Percentiles rank a stretch among this genome's conserved stretches.
phyloP scores from a whole-genome alignment of 2,329 filamentous ascomycete genomes.

The Lecanicillium sp. region DNA sequence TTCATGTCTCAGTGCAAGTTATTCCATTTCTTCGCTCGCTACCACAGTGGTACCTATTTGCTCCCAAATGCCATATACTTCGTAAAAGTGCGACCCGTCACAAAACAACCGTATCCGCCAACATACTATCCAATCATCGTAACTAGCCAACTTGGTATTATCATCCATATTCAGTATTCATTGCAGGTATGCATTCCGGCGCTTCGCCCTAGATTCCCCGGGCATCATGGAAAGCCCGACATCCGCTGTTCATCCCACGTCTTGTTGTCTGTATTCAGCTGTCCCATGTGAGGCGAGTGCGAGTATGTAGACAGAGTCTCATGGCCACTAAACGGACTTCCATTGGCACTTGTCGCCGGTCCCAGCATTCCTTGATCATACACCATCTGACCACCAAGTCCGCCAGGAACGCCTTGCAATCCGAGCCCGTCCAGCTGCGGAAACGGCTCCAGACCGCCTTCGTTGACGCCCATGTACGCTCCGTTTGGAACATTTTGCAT shows the following conservation, averaged over 20 bases:
- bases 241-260: constrained; percentile 16
- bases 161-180: too few relatives aligned
- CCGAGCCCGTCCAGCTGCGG: constrained; percentile 23
- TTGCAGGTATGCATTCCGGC: too few relatives aligned
- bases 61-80: too few relatives aligned
- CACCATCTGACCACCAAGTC: constrained; percentile 19
- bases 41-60: too few relatives aligned
- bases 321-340: constrained; percentile 28
- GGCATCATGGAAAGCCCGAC: constrained; percentile 3
- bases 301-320: constrained; percentile 26
- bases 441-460: constrained; percentile 21
- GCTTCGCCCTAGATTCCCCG: too few relatives aligned
- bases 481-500: constrained; percentile 14
- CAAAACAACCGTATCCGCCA: too few relatives aligned
- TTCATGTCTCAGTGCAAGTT: too few relatives aligned
- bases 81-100: too few relatives aligned
- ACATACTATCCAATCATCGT: too few relatives aligned
- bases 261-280: constrained; percentile 12
- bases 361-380: constrained; percentile 22
- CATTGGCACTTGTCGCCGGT: constrained; percentile 18
- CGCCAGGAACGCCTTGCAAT: constrained; percentile 18
- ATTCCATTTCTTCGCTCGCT: too few relatives aligned
- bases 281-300: constrained; percentile 23
- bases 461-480: neutral
- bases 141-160: too few relatives aligned